Percentiles rank a stretch among this genome's conserved stretches.
These are phyloP conservation scores for Globisporangium rhizosaccharum DNA, from an alignment of 352 stramenopile genomes.

Conservation along the genomic window DNA sequence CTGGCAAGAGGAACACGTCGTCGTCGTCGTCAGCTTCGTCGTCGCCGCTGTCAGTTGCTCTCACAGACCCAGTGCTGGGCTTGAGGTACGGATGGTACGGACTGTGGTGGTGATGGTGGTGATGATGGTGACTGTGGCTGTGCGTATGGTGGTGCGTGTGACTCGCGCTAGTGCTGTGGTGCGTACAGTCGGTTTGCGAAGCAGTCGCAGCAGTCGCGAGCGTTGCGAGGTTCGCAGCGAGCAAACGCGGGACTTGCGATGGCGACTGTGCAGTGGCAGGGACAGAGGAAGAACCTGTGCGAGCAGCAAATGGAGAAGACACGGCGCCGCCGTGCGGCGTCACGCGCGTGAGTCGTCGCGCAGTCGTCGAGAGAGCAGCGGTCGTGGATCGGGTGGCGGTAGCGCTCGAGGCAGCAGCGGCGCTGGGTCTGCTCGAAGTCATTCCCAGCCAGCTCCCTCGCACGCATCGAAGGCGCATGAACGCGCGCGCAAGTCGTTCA, in stretches of 20 bases:
- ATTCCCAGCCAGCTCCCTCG: too few species aligned
- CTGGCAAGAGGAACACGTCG: slow-evolving; percentile 1
- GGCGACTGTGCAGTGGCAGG: neutral
- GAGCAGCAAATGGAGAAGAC: neutral
- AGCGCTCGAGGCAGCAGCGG: too few species aligned
- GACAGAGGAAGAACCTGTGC: neutral
- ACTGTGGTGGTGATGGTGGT: slow-evolving; percentile 9
- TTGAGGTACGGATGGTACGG: slow-evolving; percentile 16
- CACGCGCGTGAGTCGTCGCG: too few species aligned
- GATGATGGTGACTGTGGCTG: slow-evolving; percentile 3
- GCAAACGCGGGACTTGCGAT: slow-evolving; percentile 5
- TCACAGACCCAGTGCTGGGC: neutral
- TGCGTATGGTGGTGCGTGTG: neutral
- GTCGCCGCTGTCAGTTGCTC: neutral
- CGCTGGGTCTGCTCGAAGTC: too few species aligned
- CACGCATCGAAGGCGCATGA: too few species aligned
- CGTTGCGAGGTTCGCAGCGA: slow-evolving; percentile 13
- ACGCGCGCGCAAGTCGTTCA: too few species aligned
- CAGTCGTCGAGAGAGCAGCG: too few species aligned
- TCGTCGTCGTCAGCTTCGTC: slow-evolving; percentile 7
- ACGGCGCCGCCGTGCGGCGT: too few species aligned
- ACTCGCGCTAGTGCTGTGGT: neutral
- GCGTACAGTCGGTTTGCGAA: neutral
- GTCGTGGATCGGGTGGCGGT: too few species aligned
- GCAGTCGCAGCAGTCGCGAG: slow-evolving; percentile 8